Base-by-base conservation (phyloP, 352 stramenopile species). In the Phytophthora kernoviae region DNA sequence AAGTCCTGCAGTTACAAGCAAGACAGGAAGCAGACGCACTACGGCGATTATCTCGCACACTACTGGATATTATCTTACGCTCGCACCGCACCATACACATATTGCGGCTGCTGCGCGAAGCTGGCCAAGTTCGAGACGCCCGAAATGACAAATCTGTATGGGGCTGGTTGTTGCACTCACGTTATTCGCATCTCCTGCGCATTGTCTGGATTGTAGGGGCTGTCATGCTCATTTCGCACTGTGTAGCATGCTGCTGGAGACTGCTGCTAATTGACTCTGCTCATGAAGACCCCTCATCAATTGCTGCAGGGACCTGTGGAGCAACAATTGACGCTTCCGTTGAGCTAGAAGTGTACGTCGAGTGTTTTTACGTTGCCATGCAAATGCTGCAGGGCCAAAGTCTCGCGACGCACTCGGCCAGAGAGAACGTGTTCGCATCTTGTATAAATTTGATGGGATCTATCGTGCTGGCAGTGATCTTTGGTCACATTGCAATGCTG, bases 401-500 rank as follows among this genome's bases (percentile, higher is more conserved):
- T 45, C 43, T 82, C 11, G 33, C 47, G 0, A 68, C 70, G 0
- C 41, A 63, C 18, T 65, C 58, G 0, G 44, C 66, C 2, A 20
- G 37, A 8, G 73, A 89, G 33, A 73, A 82, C 33, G 41, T 70
- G 0, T 84, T 82, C 27, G 60, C 62, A 3, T 76, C 62, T 5
- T 60, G 74, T 39, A 60, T 72, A 2, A 75, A 84, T 34, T 53
- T 87, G 6, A 17, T 79, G 17, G 75, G 74, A 1, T 79, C 79
- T 1, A 63, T 88, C 20, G 44, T 82, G 3, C 54, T 87, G 22
- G 77, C 79, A n/a, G 65, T 82, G 14, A 73, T 87, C 20, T 88
- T 85, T 42, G 79, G 77, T 43, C 54, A 88, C n/a, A 75, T 89
- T 20, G 68, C 65, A 0, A 75, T 89, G 53, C 64, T 87, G 11